phyloP scores from a whole-genome alignment of 371 early-diverging fungal genomes.

The Catenaria anguillulae region DNA sequence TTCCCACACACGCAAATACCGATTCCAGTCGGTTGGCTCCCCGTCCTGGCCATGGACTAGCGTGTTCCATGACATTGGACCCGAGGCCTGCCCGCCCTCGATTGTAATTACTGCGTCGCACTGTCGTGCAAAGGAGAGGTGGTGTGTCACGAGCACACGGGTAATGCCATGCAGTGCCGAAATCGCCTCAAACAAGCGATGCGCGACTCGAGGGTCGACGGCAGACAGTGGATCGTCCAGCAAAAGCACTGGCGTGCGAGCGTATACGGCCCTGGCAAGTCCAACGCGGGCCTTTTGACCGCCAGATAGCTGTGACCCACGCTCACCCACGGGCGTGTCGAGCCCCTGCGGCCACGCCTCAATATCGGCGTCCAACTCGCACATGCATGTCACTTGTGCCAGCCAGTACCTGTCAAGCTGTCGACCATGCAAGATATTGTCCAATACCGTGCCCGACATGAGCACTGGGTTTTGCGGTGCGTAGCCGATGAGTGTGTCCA shows the following conservation, averaged over 20 bases:
- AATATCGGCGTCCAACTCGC: constrained; percentile 25
- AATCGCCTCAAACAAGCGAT: constrained; percentile 44
- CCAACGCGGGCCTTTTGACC: constrained; percentile 65
- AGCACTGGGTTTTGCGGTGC: constrained; percentile 29
- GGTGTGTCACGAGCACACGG: constrained; percentile 82
- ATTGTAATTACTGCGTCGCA: constrained; percentile 27
- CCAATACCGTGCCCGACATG: constrained; percentile 23
- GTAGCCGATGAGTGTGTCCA: constrained; percentile 15
- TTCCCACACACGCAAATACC: too few species aligned
- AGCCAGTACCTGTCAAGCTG: constrained; percentile 18
- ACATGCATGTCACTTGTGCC: constrained; percentile 16
- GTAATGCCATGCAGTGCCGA: constrained; percentile 62
- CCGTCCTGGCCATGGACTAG: too few species aligned
- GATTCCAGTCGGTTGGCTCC: too few species aligned
- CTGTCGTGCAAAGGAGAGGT: constrained; percentile 44
- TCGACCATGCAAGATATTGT: constrained; percentile 18
- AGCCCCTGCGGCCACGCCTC: constrained; percentile 18
- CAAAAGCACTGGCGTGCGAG: constrained; percentile 62
- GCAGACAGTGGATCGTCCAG: constrained; percentile 56
- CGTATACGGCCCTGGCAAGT: constrained; percentile 64
- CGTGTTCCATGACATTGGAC: too few species aligned
- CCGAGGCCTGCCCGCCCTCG: constrained; percentile 27
- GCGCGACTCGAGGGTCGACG: constrained; percentile 37
- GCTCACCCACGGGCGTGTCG: constrained; percentile 19
- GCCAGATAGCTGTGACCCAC: constrained; percentile 48